Evolutionary conservation across 129 eudicot species (phyloP), one percentile per base, ranked within the genome.

Genomic region (Dittrichia graveolens): DNA sequence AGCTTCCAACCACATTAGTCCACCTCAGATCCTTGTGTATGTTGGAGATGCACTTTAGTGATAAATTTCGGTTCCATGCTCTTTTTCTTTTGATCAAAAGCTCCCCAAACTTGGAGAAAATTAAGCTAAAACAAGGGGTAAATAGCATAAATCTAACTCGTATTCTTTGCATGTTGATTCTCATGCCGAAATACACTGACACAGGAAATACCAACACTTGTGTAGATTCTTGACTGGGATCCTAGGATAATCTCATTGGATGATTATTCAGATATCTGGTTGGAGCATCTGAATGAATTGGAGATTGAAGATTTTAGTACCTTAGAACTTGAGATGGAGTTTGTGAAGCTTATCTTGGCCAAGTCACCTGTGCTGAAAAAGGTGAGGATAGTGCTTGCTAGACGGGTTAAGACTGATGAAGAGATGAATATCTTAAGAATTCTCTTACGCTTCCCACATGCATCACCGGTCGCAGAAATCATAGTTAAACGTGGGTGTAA

Each of bases 81-180:
- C 60, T 67, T 49, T n/a, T 10, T 37, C 14, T 49, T 35, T 18
- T 68, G 7, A 8, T 68, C 61, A 50, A 7, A 68, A 49, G 60
- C 47, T 37, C 73, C 6, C 48, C 61, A 4, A 68, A 68, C 46
- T 68, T 68, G 73, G 48, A 68, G 48, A 49, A 68, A 35, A 38
- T 68, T 35, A 50, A 4, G 15, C 37, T 68, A 8, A 2, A 24
- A 24, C 31, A 24, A 24, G 1, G 7, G 47, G 73, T 68, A 49
- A 68, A 38, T 37, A 52, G 3, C 6, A 48, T n/a, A 11, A 14
- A 0, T 62, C 5, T 9, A 41, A n/a, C 14, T 14, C 4, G n/a
- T 16, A 63, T 41, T n/a, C 66, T 38, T 0, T 37, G 5, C 14
- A 16, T 61, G 37, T 61, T 37, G 8, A 67, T 67, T 66, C 31